Evolutionary conservation across 2,329 filamentous ascomycete genomes (phyloP).

Genomic region (Capronia epimyces): DNA sequence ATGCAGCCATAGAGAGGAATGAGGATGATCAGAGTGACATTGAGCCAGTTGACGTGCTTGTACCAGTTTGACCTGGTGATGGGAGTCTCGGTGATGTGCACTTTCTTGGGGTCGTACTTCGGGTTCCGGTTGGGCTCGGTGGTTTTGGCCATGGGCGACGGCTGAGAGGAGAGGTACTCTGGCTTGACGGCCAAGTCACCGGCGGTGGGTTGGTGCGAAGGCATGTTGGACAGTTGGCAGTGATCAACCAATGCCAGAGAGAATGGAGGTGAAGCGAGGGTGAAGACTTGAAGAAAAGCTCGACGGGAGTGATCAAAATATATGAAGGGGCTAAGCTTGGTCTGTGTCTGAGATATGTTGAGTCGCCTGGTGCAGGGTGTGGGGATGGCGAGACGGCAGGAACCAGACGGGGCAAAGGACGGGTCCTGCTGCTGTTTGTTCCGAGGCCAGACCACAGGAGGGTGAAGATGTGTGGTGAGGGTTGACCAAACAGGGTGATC

Average conservation of each 20-base stretch:
- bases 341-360: slow-evolving; percentile 22
- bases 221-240: slow-evolving; percentile 37
- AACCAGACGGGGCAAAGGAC: not conserved
- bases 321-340: slow-evolving; percentile 10
- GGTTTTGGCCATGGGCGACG: slow-evolving; percentile 45
- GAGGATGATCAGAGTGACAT: slow-evolving; percentile 72
- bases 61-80: slow-evolving; percentile 81
- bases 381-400: slow-evolving; percentile 12
- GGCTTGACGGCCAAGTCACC: slow-evolving; percentile 47
- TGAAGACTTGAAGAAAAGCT: slow-evolving; percentile 3
- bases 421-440: not conserved
- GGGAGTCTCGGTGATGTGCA: slow-evolving; percentile 77
- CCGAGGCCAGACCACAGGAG: not conserved
- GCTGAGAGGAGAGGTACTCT: slow-evolving; percentile 42
- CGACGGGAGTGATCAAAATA: slow-evolving; percentile 1
- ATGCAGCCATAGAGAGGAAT: slow-evolving; percentile 70
- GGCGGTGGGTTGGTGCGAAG: slow-evolving; percentile 48
- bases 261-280: slow-evolving; percentile 3
- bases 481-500: not conserved
- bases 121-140: slow-evolving; percentile 49
- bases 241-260: slow-evolving; percentile 12
- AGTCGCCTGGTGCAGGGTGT: slow-evolving; percentile 15
- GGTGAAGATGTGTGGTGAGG: not conserved
- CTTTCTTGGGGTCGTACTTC: slow-evolving; percentile 62
- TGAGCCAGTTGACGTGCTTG: slow-evolving; percentile 92